A percentile compares a stretch with the other conserved stretches of the same genome.
phyloP scores from a whole-genome alignment of 495 filamentous ascomycete species.

The Daldinia vernicosa region DNA sequence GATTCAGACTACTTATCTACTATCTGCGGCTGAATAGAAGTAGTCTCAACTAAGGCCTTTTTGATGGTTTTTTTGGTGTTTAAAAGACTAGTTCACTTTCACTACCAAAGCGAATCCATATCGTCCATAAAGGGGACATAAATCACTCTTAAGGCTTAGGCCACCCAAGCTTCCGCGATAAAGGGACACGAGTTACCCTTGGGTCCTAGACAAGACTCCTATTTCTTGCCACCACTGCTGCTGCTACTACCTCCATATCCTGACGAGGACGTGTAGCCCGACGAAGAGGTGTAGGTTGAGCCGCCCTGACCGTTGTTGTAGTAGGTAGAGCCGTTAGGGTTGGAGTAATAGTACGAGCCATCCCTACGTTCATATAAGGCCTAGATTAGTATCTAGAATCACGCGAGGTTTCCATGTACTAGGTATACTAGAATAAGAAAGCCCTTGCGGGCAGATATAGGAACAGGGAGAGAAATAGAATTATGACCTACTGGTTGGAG shows the following conservation, averaged over 20 bases:
- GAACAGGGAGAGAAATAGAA: slow-evolving; percentile 2
- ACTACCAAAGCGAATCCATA: background rate
- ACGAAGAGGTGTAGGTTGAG: slow-evolving; percentile 55
- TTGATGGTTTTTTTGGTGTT: background rate
- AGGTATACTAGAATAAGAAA: no score
- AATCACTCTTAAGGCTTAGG: no score
- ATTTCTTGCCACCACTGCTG: slow-evolving; percentile 26
- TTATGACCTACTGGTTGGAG: slow-evolving; percentile 56
- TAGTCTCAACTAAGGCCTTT: background rate
- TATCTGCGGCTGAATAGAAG: no score
- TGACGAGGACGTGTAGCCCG: slow-evolving; percentile 41
- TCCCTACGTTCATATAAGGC: slow-evolving; percentile 44
- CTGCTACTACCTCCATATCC: slow-evolving; percentile 33
- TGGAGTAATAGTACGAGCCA: slow-evolving; percentile 69
- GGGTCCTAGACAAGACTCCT: slow-evolving; percentile 1
- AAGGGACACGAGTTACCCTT: background rate
- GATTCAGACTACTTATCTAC: no score
- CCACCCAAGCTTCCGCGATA: background rate
- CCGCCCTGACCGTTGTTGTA: slow-evolving; percentile 55
- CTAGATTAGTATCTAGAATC: background rate
- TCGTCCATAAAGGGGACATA: no score
- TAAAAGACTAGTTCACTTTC: background rate
- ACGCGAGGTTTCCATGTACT: background rate
- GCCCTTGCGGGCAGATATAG: background rate
- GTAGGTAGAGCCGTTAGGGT: slow-evolving; percentile 61